Evolutionary conservation across 345 rosid genomes (phyloP), one percentile per base, ranked within the genome.

Genomic region (Citrus hindsii): DNA sequence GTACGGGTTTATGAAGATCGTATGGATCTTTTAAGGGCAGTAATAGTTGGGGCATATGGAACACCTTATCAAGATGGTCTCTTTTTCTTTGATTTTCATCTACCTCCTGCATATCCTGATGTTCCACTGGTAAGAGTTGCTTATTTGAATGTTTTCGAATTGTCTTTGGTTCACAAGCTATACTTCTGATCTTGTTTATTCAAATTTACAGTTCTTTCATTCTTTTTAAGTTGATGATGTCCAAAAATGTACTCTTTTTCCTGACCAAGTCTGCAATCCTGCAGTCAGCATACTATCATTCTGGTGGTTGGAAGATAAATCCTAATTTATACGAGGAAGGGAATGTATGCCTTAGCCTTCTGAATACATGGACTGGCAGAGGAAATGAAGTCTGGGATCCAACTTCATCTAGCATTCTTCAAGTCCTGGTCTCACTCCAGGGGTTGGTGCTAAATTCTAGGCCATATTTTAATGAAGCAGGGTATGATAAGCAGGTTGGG

Each of bases 31-130:
- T 79, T 97, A 73, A 90, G 99, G 79, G 96, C 98, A 4, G 98
- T 90, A 61, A 92, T 97, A 78, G 90, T 88, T 9, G 99, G 99
- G 79, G 96, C 99, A 61, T 93, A 85, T 79, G 99, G 98, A 74
- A 93, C 99, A 48, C 99, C 99, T 56, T 97, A 97, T 84, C 99
- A 97, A 84, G 99, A 97, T 80, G 98, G 99, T 79, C 92, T 97
- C 48, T 97, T 97, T 88, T 93, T 94, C 84, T 97, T 97, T 65
- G 98, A 97, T 88, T 94, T 97, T 83, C 94, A 91, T 77, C 94
- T 94, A 80, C 97, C 98, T 19, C 86, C 92, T 22, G 94, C 91
- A 42, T 94, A 97, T 83, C 98, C 98, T 27, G 85, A 85, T 86
- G 94, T 88, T 55, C 99, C 99, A 73, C 99, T 90, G 75, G 99